Conservation (phyloP, 345 rosid genomes). For the Lepidium aucheri region DNA sequence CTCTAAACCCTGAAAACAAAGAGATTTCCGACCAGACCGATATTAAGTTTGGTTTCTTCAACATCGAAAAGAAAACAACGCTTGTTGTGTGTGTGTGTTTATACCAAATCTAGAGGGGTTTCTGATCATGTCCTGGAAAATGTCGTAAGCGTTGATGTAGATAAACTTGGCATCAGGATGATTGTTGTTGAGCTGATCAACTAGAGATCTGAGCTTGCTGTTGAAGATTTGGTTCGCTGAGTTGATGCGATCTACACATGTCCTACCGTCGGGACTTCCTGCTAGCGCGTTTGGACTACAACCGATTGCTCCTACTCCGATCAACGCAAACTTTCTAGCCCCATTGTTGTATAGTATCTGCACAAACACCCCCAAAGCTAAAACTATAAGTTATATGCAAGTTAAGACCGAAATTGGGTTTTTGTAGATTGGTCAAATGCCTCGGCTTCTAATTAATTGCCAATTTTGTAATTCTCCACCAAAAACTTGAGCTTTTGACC, state of each 20-base stretch:
- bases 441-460: background rate
- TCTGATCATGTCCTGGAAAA: conserved; percentile 50
- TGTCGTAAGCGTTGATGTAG: conserved; percentile 46
- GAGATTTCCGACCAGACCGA: background rate
- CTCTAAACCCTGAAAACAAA: conserved; percentile 40
- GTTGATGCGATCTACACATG: conserved; percentile 42
- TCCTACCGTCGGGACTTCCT: conserved; percentile 24
- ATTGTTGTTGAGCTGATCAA: conserved; percentile 39
- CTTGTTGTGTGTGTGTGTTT: background rate
- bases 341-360: conserved; percentile 50
- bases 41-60: background rate
- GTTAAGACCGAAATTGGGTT: background rate
- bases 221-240: conserved; percentile 47
- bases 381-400: background rate
- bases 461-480: background rate
- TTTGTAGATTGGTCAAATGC: background rate
- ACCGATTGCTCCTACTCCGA: conserved; percentile 61
- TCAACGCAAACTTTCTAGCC: conserved; percentile 50
- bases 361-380: background rate
- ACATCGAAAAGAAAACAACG: background rate
- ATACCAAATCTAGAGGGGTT: conserved; percentile 28
- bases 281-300: conserved; percentile 55
- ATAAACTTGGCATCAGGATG: conserved; percentile 41
- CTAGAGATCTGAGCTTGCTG: conserved; percentile 37
- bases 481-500: conserved; percentile 1